Base-by-base conservation (phyloP, 306 rosid genomes). In the Cucurbita moschata region DNA sequence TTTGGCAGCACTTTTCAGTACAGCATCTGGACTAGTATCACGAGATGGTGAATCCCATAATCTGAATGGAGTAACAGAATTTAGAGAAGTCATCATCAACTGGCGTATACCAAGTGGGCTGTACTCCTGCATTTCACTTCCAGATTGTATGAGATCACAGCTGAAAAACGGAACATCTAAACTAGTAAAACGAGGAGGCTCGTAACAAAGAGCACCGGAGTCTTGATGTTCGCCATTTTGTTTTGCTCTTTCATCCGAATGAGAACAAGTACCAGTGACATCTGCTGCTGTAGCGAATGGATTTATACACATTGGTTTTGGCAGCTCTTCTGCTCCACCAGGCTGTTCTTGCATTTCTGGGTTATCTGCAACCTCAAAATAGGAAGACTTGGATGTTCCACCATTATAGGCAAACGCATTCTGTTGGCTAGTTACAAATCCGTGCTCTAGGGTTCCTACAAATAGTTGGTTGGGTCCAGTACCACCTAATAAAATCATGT, bases 61-160 rank as follows among this genome's bases (percentile, higher is more conserved):
- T 85, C 91, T 89, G 75, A 86, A 88, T 73, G 99, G 97, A 73
- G 97, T 87, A 23, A 87, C 89, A 78, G 88, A 84, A 82, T 89
- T 91, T 83, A 85, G 82, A 72, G 97, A 91, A 71, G 97, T 79
- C 93, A 89, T 88, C 96, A 88, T 87, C 62, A 91, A 86, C 84
- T 86, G 96, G 62, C 99, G 97, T 65, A 95, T 91, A 44, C 99
- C 99, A 5, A 95, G 88, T 18, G 99, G 99, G 78, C 99, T 95
- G 77, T 89, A 95, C 55, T 95, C 99, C 86, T 89, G 97, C 95
- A 88, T 85, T 78, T 95, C 96, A 58, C 82, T 81, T 38, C 96
- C 89, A 49, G 89, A 75, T 74, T 91, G 96, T 80, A 81, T 49
- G 79, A 95, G 99, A 87, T 95, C 99, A 77, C 99, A 95, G 81